These are phyloP conservation scores for Lichtheimia ornata DNA, from an alignment of 371 early-diverging fungal genomes.

Conservation along the genomic window DNA sequence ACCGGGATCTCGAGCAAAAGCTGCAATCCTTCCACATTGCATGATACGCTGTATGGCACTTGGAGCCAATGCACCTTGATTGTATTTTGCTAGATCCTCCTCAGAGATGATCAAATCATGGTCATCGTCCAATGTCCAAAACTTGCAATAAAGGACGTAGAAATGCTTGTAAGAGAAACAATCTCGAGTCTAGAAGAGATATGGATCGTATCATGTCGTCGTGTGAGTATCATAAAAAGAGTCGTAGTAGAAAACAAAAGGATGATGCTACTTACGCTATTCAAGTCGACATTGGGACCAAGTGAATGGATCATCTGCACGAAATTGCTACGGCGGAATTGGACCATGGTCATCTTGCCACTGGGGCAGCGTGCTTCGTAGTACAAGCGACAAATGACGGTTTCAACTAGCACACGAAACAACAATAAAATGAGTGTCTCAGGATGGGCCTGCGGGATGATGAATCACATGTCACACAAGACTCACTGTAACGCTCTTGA, in stretches of 20 bases:
- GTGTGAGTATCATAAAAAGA: not conserved
- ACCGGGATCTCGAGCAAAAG: conserved; percentile 23
- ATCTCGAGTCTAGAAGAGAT: conserved; percentile 42
- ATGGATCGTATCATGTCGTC: not conserved
- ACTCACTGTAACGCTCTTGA: conserved; percentile 78
- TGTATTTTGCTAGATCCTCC: conserved; percentile 67
- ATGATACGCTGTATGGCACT: conserved; percentile 65
- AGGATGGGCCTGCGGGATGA: too few relatives aligned
- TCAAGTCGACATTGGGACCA: conserved; percentile 71
- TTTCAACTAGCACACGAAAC: conserved; percentile 45
- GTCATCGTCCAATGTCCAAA: conserved; percentile 87
- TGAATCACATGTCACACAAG: not conserved
- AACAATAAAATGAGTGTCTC: conserved; percentile 1
- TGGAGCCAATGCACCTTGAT: conserved; percentile 58
- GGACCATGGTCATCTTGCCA: conserved; percentile 71
- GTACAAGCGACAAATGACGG: conserved; percentile 85
- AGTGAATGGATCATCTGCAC: conserved; percentile 59
- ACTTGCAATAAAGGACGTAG: conserved; percentile 95
- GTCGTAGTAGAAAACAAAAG: too few relatives aligned
- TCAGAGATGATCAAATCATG: conserved; percentile 71
- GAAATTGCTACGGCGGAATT: conserved; percentile 68
- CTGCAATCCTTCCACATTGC: conserved; percentile 42
- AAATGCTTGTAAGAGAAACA: conserved; percentile 95
- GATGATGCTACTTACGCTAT: conserved; percentile 47
- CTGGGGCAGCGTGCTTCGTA: conserved; percentile 69